Base-by-base conservation (phyloP, 1,139 yeast genomes). In the Casaregolazyma suthepensis region DNA sequence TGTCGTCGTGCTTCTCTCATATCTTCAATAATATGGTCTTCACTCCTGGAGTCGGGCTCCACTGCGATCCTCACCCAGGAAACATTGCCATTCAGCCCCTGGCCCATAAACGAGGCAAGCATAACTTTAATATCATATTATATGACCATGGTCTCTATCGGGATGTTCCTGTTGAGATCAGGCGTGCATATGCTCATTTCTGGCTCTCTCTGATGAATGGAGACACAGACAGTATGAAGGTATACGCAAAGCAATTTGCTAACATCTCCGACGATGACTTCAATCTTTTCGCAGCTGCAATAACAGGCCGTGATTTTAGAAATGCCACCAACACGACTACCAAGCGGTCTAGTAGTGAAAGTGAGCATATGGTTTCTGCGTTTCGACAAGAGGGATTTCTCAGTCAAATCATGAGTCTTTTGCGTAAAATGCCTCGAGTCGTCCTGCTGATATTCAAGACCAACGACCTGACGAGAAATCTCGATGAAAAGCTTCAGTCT, bases 61-160 rank as follows among this genome's bases (percentile, higher is more conserved):
- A 93, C 67, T 93, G 99, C 72, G 99, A 93, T 68, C 99, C 99
- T 0, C 99, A 93, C 68, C 96, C 96, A 13, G 99, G 99, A 0
- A 94, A 93, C 63, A 75, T 93, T 57, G 96, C 98, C 0, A 88
- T 93, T 19, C 73, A 90, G 53, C 67, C 75, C 26, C 52, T 57
- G 18, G 52, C 56, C 47, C 56, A 54, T 49, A 58, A 53, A 5
- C 72, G 75, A 35, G 59, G 60, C 50, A 80, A 82, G 1, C 88
- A 84, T 67, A 91, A 93, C 67, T 94, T 93, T 66, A 99, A 94
- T 68, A 87, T 94, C 54, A 75, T 94, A 10, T 75, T 94, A 35
- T 94, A 90, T 66, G 99, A 94, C 68, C 99, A 94, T 69, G 99
- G 99, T 0, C 75, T 94, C 35, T 93, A 93, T 68, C 77, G 99